These are phyloP conservation scores for Yamadazyma mexicana DNA, from an alignment of 1,139 yeast genomes.

Conservation along the genomic window DNA sequence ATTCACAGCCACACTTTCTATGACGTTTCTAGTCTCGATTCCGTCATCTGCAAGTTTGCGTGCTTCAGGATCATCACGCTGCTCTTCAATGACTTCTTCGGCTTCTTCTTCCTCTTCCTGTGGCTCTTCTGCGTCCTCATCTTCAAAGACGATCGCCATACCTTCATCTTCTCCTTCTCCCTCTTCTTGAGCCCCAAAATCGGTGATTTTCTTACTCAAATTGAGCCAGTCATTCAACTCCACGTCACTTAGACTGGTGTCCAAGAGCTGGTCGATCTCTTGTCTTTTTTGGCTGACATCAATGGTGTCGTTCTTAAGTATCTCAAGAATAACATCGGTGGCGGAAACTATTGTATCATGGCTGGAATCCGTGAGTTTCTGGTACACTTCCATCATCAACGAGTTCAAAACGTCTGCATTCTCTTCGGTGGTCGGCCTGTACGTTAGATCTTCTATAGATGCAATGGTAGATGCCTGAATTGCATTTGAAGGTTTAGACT, in stretches of 20 bases:
- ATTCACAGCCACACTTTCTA: slow-evolving; percentile 5
- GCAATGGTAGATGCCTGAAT: slow-evolving; percentile 1
- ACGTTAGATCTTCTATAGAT: slow-evolving; percentile 16
- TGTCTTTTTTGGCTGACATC: slow-evolving; percentile 31
- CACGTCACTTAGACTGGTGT: slow-evolving; percentile 39
- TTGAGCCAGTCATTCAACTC: slow-evolving; percentile 55
- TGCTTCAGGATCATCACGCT: slow-evolving; percentile 4
- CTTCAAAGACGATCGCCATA: slow-evolving; percentile 28
- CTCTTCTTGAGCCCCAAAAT: slow-evolving; percentile 39
- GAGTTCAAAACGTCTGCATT: slow-evolving; percentile 16
- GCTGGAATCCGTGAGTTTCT: slow-evolving; percentile 37
- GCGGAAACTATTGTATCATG: slow-evolving; percentile 52
- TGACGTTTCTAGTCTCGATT: slow-evolving; percentile 10
- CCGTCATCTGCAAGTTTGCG: slow-evolving; percentile 8
- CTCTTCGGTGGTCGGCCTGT: slow-evolving; percentile 15
- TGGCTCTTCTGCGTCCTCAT: slow-evolving; percentile 27
- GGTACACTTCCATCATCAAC: slow-evolving; percentile 27
- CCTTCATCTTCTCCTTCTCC: slow-evolving; percentile 20
- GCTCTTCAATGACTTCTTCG: slow-evolving; percentile 15
- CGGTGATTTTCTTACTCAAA: slow-evolving; percentile 57
- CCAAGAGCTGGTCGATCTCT: slow-evolving; percentile 45
- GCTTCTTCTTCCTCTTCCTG: slow-evolving; percentile 24
- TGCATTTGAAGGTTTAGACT: not conserved
- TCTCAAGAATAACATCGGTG: slow-evolving; percentile 66
- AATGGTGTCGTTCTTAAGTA: slow-evolving; percentile 51